Percentiles rank a stretch among this genome's conserved stretches.
Conservation (phyloP, 2,329 filamentous ascomycete species). For the Scedosporium aurantiacum region DNA sequence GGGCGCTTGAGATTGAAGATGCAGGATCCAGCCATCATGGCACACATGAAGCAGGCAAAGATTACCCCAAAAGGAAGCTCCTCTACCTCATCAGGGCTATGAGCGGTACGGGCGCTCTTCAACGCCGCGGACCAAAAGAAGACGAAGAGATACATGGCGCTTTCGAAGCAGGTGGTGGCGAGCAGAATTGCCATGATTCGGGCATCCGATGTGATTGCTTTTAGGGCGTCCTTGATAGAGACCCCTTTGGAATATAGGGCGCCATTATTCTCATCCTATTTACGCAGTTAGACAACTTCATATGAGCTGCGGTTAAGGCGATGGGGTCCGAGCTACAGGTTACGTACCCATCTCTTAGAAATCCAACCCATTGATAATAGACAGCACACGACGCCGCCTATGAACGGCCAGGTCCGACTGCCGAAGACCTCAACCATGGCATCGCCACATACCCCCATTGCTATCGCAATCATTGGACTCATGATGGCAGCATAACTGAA, state of each 20-base stretch:
- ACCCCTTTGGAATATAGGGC: neutral
- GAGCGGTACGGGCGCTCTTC: conserved; percentile 24
- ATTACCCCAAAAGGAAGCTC: conserved; percentile 35
- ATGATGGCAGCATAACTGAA: conserved; percentile 41
- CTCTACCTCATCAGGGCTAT: conserved; percentile 7
- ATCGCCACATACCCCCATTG: conserved; percentile 40
- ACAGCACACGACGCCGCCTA: conserved; percentile 31
- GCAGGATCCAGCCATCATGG: conserved; percentile 45
- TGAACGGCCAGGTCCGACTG: conserved; percentile 41
- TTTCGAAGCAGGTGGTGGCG: conserved; percentile 47
- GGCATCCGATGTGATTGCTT: neutral
- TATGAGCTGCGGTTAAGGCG: neutral
- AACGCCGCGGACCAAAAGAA: conserved; percentile 51
- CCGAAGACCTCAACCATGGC: conserved; percentile 34
- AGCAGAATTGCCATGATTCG: conserved; percentile 38
- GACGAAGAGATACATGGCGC: conserved; percentile 51
- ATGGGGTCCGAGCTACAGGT: conserved; percentile 15
- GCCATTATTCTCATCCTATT: neutral
- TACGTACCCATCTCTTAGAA: conserved; percentile 24
- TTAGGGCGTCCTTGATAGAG: neutral
- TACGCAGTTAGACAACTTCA: neutral
- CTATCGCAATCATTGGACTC: conserved; percentile 45
- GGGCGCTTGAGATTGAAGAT: conserved; percentile 22
- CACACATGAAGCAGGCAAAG: conserved; percentile 45
- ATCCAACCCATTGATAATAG: conserved; percentile 32